Base-by-base conservation (phyloP, 163 green algal genomes). In the Chlamydomonas reinhardtii region DNA sequence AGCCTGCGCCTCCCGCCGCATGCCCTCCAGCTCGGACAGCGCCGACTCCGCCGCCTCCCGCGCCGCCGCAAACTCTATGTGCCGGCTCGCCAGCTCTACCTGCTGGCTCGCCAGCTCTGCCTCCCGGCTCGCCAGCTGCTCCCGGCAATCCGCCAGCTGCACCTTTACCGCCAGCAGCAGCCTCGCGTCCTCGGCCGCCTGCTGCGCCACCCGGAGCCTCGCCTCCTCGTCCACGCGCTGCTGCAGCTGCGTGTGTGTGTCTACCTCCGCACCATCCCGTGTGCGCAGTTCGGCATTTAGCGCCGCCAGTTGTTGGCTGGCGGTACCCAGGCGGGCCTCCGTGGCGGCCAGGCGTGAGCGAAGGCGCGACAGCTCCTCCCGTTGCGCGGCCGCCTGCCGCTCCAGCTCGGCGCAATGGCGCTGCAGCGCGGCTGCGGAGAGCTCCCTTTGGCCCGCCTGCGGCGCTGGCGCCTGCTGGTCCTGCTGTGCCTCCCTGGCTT, bases 171-270 rank as follows among this genome's bases (percentile, higher is more conserved):
- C 70, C 15, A 59, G 73, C 48, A 86, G 54, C 69, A 86, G 56
- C 56, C 29, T 25, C 3, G 80, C 80, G 71, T 86, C 80, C 35
- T 71, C 80, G 0, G 48, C 66, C 4, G 80, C 80, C 35, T 86
- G 80, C 56, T 73, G 54, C 29, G 80, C 69, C 70, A 86, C 80
- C 4, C 80, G 80, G 24, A 74, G 43, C 70, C 70, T 37, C 17
- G 65, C 48, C 70, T 80, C 80, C n/a, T 72, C 68, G 22, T 24
- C 32, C n/a, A 59, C 25, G 20, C 35, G 70, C 70, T 74, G 68
- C 31, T 15, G 29, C 25, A 24, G 27, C 31, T 17, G 66, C 66
- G 31, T 17, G 27, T 27, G 64, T 11, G 29, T 11, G 29, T 71
- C 20, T 29, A 35, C 8, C 9, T 34, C 27, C 0, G 64, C 25